These are phyloP conservation scores for Macadamia integrifolia DNA, from an alignment of 164 flowering plant genomes.

Conservation along the genomic window DNA sequence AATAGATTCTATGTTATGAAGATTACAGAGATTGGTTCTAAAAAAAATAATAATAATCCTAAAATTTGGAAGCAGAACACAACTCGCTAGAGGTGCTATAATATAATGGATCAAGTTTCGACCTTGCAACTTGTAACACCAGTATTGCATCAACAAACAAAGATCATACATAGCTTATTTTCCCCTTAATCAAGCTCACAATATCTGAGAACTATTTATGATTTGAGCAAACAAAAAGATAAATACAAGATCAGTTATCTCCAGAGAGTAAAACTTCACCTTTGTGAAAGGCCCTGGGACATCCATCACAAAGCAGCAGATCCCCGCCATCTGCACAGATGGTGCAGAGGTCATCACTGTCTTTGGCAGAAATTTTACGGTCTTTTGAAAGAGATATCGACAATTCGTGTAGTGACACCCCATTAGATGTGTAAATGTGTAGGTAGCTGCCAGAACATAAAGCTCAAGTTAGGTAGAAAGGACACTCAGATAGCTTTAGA, in stretches of 20 bases:
- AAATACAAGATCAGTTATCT: neutral
- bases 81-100: too few relatives aligned
- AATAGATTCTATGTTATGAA: too few relatives aligned
- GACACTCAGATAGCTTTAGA: neutral
- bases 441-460: conserved; percentile 49
- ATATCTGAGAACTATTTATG: too few relatives aligned
- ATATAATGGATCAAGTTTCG: too few relatives aligned
- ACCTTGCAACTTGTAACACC: too few relatives aligned
- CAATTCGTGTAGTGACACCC: conserved; percentile 86
- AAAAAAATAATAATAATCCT: too few relatives aligned
- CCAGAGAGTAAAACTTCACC: conserved; percentile 12
- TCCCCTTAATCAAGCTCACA: too few relatives aligned
- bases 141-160: too few relatives aligned
- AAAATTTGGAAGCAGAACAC: too few relatives aligned
- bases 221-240: neutral
- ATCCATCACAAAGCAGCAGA: conserved; percentile 73
- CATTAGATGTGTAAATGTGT: conserved; percentile 83
- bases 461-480: conserved; percentile 1
- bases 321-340: conserved; percentile 73
- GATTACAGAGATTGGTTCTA: too few relatives aligned
- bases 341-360: conserved; percentile 80
- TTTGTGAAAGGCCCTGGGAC: conserved; percentile 78
- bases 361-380: conserved; percentile 34
- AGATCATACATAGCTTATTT: too few relatives aligned
- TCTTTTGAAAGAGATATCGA: conserved; percentile 47